These are phyloP conservation scores for Testicularia cyperi DNA, from an alignment of 1,284 basidiomycete species.

Conservation along the genomic window DNA sequence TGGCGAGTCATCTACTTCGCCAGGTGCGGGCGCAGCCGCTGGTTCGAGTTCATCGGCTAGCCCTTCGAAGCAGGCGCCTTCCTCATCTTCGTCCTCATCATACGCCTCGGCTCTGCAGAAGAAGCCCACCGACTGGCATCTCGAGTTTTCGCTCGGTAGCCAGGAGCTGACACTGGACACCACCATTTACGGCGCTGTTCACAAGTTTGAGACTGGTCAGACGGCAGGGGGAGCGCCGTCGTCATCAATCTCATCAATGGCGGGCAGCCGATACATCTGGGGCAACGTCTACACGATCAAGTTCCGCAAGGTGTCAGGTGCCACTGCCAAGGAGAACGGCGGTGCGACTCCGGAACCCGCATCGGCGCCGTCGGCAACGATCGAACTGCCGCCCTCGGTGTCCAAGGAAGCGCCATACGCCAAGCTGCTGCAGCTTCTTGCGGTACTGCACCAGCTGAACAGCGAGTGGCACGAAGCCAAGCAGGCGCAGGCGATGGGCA, in stretches of 20 bases:
- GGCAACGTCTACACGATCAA: slow-evolving; percentile 85
- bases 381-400: slow-evolving; percentile 69
- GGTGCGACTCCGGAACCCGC: slow-evolving; percentile 44
- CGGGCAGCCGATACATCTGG: slow-evolving; percentile 70
- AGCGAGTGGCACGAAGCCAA: slow-evolving; percentile 66
- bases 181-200: slow-evolving; percentile 93
- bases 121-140: slow-evolving; percentile 90
- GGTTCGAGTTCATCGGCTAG: slow-evolving; percentile 23
- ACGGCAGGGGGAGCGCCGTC: slow-evolving; percentile 1
- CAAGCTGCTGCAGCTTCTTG: slow-evolving; percentile 85
- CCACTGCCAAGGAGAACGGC: slow-evolving; percentile 63
- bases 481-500: no score
- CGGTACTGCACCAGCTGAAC: slow-evolving; percentile 77
- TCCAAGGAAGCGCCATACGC: slow-evolving; percentile 80
- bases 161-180: slow-evolving; percentile 78
- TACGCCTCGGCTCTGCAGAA: slow-evolving; percentile 92
- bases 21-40: slow-evolving; percentile 3
- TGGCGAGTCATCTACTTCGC: slow-evolving; percentile 51
- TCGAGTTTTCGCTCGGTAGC: slow-evolving; percentile 90
- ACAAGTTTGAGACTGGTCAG: slow-evolving; percentile 72
- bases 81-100: no score
- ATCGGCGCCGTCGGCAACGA: slow-evolving; percentile 9
- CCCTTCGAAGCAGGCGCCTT: slow-evolving; percentile 56
- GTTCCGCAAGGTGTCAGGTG: slow-evolving; percentile 87
- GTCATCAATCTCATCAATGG: slow-evolving; percentile 6